Evolutionary conservation across 2,329 filamentous ascomycete genomes (phyloP).

Genomic region (Ustilaginoidea virens): DNA sequence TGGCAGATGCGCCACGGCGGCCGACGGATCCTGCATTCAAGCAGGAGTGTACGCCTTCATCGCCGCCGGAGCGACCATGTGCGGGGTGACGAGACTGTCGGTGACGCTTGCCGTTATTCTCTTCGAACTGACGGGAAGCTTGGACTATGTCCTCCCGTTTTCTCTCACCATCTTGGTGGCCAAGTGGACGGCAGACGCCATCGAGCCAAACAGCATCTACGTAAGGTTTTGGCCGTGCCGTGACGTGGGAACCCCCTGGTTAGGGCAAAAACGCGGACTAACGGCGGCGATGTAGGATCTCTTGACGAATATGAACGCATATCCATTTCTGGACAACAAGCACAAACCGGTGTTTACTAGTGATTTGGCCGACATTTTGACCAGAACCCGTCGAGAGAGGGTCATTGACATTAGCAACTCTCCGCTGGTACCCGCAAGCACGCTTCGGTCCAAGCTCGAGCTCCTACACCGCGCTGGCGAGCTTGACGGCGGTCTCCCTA

Average conservation of each 20-base stretch:
- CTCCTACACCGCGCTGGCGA: constrained; percentile 73
- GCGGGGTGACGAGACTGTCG: constrained; percentile 82
- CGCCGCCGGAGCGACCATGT: constrained; percentile 94
- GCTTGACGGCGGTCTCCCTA: constrained; percentile 80
- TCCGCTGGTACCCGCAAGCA: constrained; percentile 60
- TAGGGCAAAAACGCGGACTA: background rate
- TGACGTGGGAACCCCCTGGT: too few species aligned
- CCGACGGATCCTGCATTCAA: constrained; percentile 73
- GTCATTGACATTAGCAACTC: constrained; percentile 81
- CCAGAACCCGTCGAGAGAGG: constrained; percentile 56
- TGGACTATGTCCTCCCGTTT: constrained; percentile 91
- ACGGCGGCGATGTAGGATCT: constrained; percentile 45
- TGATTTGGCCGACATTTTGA: constrained; percentile 74
- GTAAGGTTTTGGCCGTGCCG: constrained; percentile 29
- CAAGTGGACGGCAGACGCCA: constrained; percentile 96
- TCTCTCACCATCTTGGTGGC: constrained; percentile 81
- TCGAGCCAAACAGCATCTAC: constrained; percentile 91
- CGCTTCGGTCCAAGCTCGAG: constrained; percentile 68
- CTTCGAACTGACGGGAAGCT: constrained; percentile 86
- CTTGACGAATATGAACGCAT: constrained; percentile 91
- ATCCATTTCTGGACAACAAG: constrained; percentile 95
- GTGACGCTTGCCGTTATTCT: constrained; percentile 90
- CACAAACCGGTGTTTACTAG: constrained; percentile 81
- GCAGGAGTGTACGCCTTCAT: constrained; percentile 95
- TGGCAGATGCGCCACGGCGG: constrained; percentile 52